Evolutionary conservation across 1,284 basidiomycete genomes (phyloP).

Genomic region (Phlebopus sp.): DNA sequence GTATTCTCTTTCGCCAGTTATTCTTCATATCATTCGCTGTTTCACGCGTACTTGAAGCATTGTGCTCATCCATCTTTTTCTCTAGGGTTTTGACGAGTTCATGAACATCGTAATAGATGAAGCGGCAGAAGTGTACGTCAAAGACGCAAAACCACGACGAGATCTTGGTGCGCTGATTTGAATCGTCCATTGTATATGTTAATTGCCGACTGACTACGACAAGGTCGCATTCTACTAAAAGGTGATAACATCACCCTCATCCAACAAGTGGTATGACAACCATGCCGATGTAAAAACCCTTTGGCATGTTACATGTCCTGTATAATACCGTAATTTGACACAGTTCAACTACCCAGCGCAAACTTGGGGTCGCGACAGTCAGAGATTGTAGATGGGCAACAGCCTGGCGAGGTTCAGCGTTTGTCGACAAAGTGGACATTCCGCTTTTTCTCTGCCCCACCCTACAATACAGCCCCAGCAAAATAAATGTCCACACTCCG

Average conservation of each 20-base stretch:
- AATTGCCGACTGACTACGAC: conserved; percentile 6
- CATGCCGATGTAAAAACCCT: conserved; percentile 14
- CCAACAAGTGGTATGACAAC: conserved; percentile 56
- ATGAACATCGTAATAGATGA: conserved; percentile 99
- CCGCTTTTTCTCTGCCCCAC: conserved; percentile 88
- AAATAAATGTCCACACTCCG: conserved; percentile 93
- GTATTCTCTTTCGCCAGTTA: neutral
- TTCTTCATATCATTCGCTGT: conserved; percentile 2
- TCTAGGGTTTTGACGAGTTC: conserved; percentile 98
- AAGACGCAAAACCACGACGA: conserved; percentile 79
- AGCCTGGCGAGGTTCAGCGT: conserved; percentile 69
- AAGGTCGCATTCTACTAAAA: conserved; percentile 91
- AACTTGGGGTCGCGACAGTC: conserved; percentile 11
- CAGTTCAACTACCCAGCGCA: conserved; percentile 6
- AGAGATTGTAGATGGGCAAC: conserved; percentile 84
- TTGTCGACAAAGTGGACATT: conserved; percentile 88
- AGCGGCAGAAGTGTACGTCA: conserved; percentile 89
- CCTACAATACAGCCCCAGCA: conserved; percentile 91
- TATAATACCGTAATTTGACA: conserved; percentile 19
- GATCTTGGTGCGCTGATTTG: conserved; percentile 58
- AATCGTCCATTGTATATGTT: conserved; percentile 1
- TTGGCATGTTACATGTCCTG: conserved; percentile 9
- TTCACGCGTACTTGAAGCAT: neutral
- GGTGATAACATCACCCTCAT: conserved; percentile 97
- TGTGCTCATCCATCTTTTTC: conserved; percentile 11